phyloP scores from a whole-genome alignment of 164 flowering plant genomes.

The Umbellularia californica region DNA sequence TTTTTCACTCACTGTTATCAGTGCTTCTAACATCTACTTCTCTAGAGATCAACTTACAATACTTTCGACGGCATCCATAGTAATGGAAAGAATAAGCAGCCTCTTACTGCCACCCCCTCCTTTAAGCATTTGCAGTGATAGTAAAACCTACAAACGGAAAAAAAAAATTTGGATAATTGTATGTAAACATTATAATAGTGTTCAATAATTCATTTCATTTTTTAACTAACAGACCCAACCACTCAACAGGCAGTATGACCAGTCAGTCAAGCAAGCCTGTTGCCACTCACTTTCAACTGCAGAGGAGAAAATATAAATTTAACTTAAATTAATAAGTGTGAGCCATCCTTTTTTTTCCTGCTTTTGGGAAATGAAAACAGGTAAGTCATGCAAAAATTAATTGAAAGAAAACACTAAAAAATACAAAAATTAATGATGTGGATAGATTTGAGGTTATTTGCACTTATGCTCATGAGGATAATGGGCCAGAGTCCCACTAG shows the following conservation, averaged over 20 bases:
- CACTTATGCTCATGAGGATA: background rate
- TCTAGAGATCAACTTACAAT: conserved; percentile 18
- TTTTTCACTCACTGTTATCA: no score
- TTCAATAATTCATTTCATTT: background rate
- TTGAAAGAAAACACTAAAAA: background rate
- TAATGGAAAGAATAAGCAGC: conserved; percentile 15
- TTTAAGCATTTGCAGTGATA: conserved; percentile 27
- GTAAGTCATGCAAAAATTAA: no score
- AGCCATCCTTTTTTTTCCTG: no score
- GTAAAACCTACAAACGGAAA: conserved; percentile 19
- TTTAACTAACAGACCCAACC: background rate
- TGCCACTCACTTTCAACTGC: background rate
- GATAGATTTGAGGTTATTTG: background rate
- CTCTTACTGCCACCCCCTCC: conserved; percentile 25
- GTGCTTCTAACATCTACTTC: background rate
- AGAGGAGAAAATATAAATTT: no score
- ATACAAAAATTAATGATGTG: background rate
- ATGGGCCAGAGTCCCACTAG: no score
- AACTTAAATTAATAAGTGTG: no score
- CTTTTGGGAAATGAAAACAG: no score
- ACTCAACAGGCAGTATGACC: background rate
- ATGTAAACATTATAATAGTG: background rate
- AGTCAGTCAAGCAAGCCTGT: background rate
- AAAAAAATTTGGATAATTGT: background rate
- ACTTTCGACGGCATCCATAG: conserved; percentile 24